These are phyloP conservation scores for Dactylellina sp. DNA, from an alignment of 2,329 filamentous ascomycete species.

Conservation along the genomic window DNA sequence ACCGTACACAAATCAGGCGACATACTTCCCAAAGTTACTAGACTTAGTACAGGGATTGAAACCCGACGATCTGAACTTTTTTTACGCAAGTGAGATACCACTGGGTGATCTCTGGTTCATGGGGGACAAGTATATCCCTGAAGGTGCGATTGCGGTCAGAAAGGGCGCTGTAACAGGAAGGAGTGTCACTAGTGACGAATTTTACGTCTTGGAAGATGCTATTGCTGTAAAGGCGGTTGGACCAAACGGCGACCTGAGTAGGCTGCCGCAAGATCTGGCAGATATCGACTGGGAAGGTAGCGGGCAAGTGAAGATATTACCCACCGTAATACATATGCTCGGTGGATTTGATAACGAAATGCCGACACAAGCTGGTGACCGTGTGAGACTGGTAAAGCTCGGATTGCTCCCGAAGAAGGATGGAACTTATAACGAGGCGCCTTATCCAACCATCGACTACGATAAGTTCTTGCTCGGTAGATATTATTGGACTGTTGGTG, in stretches of 20 bases:
- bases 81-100: slow-evolving; percentile 4
- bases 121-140: slow-evolving; percentile 14
- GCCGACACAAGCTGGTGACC: slow-evolving; percentile 2
- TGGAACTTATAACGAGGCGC: neutral
- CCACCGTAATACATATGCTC: neutral
- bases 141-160: slow-evolving; percentile 20
- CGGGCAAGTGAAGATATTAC: neutral
- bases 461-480: neutral
- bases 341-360: neutral
- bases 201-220: slow-evolving; percentile 12
- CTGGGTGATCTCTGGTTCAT: slow-evolving; percentile 30
- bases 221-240: slow-evolving; percentile 8
- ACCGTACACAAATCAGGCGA: slow-evolving; percentile 20
- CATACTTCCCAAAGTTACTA: slow-evolving; percentile 15
- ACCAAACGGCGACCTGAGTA: neutral
- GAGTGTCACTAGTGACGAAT: neutral
- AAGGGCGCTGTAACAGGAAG: neutral
- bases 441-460: neutral
- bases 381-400: neutral
- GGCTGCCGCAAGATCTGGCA: neutral
- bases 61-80: neutral
- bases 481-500: neutral
- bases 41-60: neutral
- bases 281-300: slow-evolving; percentile 6
- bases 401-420: slow-evolving; percentile 1